Conservation (phyloP, 2,329 filamentous ascomycete species). For the Fusarium euwallaceae region DNA sequence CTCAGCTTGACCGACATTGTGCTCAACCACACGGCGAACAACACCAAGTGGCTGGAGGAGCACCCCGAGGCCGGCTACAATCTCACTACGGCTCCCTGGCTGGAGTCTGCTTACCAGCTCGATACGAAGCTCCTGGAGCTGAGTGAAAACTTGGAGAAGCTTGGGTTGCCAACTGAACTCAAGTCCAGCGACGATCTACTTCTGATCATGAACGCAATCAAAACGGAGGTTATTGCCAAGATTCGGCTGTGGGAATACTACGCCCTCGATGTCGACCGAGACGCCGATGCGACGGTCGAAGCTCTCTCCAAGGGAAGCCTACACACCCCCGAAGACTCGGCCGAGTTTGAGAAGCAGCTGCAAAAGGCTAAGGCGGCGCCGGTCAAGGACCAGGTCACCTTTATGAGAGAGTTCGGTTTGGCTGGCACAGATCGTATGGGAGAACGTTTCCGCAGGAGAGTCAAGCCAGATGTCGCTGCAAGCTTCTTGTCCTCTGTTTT, state of each 20-base stretch:
- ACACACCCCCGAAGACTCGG: slow-evolving; percentile 63
- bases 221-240: slow-evolving; percentile 80
- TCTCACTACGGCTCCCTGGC: slow-evolving; percentile 86
- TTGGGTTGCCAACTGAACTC: slow-evolving; percentile 83
- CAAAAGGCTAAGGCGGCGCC: slow-evolving; percentile 62
- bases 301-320: slow-evolving; percentile 77
- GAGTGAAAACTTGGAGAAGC: slow-evolving; percentile 76
- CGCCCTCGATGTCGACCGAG: slow-evolving; percentile 80
- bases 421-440: slow-evolving; percentile 80
- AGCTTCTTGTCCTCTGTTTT: slow-evolving; percentile 58
- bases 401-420: slow-evolving; percentile 78
- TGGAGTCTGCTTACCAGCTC: slow-evolving; percentile 73
- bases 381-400: slow-evolving; percentile 68
- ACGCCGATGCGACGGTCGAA: slow-evolving; percentile 76
- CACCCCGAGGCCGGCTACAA: slow-evolving; percentile 98
- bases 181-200: slow-evolving; percentile 79
- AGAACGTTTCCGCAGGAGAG: slow-evolving; percentile 79
- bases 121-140: slow-evolving; percentile 78
- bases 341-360: slow-evolving; percentile 52
- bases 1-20: slow-evolving; percentile 96
- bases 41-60: slow-evolving; percentile 92
- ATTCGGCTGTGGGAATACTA: slow-evolving; percentile 96
- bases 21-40: slow-evolving; percentile 97
- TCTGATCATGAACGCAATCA: slow-evolving; percentile 86
- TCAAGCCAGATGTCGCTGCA: slow-evolving; percentile 79